Conservation (phyloP, 768 basidiomycete genomes). For the Tricholoma flavovirens region DNA sequence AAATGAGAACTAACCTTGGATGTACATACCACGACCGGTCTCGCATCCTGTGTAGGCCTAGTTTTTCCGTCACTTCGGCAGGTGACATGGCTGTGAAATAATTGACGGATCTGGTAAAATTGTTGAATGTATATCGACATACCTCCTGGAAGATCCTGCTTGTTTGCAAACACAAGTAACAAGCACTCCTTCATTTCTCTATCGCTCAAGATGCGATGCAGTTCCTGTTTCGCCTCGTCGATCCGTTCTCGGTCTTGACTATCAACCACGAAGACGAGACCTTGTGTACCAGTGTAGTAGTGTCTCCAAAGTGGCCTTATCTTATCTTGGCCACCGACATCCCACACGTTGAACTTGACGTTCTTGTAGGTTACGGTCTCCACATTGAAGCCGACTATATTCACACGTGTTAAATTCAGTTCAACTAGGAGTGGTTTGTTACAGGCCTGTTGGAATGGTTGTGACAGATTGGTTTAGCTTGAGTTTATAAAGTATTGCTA, state of each 20-base stretch:
- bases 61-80: conserved; percentile 95
- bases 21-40: conserved; percentile 99
- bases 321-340: conserved; percentile 99
- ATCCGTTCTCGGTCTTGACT: conserved; percentile 93
- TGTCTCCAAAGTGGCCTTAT: conserved; percentile 98
- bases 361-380: conserved; percentile 99
- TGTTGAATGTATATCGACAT: conserved; percentile 20
- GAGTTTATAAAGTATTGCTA: conserved; percentile 98
- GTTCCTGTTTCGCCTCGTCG: conserved; percentile 93
- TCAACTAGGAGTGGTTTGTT: background rate
- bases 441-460: conserved; percentile 90
- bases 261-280: conserved; percentile 97
- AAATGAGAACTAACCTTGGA: conserved; percentile 64
- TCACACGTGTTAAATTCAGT: conserved; percentile 5
- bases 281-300: conserved; percentile 98
- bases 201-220: conserved; percentile 93
- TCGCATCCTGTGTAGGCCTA: conserved; percentile 92
- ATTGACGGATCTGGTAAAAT: too few relatives aligned
- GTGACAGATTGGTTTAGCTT: conserved; percentile 99
- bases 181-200: conserved; percentile 98
- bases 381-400: conserved; percentile 92
- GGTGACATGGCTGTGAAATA: conserved; percentile 87
- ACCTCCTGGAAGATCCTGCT: conserved; percentile 98
- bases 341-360: conserved; percentile 93
- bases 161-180: conserved; percentile 97